Base-by-base conservation (phyloP, 495 filamentous ascomycete genomes). In the Massariosphaeria phaeospora region DNA sequence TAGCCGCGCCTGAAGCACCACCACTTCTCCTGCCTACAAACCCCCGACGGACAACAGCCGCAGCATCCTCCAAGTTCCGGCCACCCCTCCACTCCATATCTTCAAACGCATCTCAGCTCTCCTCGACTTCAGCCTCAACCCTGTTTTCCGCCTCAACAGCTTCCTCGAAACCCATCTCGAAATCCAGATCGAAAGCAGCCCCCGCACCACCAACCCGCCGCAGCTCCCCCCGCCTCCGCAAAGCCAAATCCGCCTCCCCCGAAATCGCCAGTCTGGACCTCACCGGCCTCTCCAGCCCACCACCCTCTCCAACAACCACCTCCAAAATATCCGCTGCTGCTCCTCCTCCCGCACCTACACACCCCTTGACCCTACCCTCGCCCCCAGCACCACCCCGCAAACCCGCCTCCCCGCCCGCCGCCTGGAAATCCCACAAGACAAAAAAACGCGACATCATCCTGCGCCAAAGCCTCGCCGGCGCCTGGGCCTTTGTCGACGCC, bases 381-480 rank as follows among this genome's bases (percentile, higher is more conserved):
- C 10, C 61, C 61, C 0, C 63, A 58, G 10, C 52, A 52, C 8
- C 44, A 52, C 25, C 20, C 50, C 3, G n/a, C 40, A 52, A 55
- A 43, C 39, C 12, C 29, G 36, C 43, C 12, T 48, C 52, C 13
- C 42, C 55, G 17, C 42, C 54, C 3, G 48, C 59, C 13, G 18
- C 48, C 1, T 57, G 52, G 52, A 62, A 62, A 49, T 7, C 13
- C 0, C 52, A 43, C 15, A 17, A 24, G 51, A 48, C 40, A 43
- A 67, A 67, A 43, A 68, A 62, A 33, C 60, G 57, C 9, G 44
- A 46, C 24, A 60, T 71, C 42, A 34, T 44, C 9, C 59, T 71
- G 5, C 63, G 68, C 1, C 47, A 65, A n/a, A 64, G 58, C 42
- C 21, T 71, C n/a, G 63, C 57, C 24, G 68, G 68, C 23, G 29